phyloP scores from a whole-genome alignment of 306 rosid species.

The Acacia melanoxylon region DNA sequence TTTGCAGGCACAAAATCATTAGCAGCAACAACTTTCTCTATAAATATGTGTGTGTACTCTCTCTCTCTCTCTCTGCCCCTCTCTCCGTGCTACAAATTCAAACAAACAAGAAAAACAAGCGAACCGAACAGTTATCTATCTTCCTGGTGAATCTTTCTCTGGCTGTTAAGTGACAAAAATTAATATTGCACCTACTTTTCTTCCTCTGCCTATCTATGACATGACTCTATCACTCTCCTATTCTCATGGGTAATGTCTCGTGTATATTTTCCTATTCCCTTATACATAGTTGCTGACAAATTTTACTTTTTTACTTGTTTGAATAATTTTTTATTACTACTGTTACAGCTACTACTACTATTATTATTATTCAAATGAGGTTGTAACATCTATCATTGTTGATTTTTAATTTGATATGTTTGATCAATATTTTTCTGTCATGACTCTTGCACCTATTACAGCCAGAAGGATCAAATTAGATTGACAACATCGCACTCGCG shows the following conservation, averaged over 20 bases:
- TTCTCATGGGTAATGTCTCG: background rate
- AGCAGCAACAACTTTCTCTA: background rate
- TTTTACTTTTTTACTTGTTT: background rate
- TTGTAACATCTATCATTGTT: no score
- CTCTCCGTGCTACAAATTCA: background rate
- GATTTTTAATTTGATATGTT: no score
- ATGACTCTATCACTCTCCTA: background rate
- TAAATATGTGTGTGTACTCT: background rate
- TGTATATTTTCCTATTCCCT: background rate
- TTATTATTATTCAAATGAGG: no score
- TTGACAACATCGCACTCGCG: no score
- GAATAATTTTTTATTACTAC: no score
- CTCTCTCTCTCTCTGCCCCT: no score
- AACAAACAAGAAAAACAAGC: slow-evolving; percentile 8
- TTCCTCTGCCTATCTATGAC: slow-evolving; percentile 24
- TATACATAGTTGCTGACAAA: background rate
- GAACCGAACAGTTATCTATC: slow-evolving; percentile 6
- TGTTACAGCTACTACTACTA: no score
- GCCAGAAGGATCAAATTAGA: no score
- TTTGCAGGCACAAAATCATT: slow-evolving; percentile 31
- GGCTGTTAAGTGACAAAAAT: background rate
- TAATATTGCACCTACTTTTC: background rate
- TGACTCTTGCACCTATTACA: no score
- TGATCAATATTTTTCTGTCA: no score
- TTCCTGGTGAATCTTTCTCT: slow-evolving; percentile 19